Evolutionary conservation across 306 rosid species (phyloP), one percentile per base, ranked within the genome.

Genomic region (Citrullus colocynthis): DNA sequence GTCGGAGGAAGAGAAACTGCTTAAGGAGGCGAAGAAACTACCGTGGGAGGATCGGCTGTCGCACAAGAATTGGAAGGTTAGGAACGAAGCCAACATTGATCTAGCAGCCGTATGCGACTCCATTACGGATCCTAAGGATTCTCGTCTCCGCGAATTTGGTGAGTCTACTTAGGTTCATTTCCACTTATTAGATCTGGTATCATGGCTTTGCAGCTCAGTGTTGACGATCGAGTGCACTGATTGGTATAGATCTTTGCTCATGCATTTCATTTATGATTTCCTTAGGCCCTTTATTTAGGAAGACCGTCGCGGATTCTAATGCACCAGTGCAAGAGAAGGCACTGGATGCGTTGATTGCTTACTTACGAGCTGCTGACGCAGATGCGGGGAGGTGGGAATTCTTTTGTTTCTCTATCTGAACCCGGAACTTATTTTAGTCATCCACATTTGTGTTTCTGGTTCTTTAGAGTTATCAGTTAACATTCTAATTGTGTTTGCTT

Each of bases 281-380:
- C 36, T 30, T 37, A 96, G 99, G 98, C 80, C 91, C 84, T 9
- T 84, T 84, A 58, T 93, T 96, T 75, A 89, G 74, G 83, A 96
- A 96, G 93, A 86, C 99, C 2, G 89, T 96, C 84, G 88, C 89
- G 63, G 99, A 96, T 83, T 86, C 99, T 32, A 96, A 96, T 87
- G 95, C 97, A 62, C 99, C 99, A 0, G 99, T 93, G 78, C 99
- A 96, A 79, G 99, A 96, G 86, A 96, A 96, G 85, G 97, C 99
- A 44, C 94, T 96, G 6, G 98, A 96, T 80, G 96, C 99, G 17
- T 84, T 96, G 84, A 88, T 96, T 88, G 91, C 98, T 3, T 96
- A 69, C 86, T 85, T 96, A 83, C 86, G 96, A 85, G 97, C 99
- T 70, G 97, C 96, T 2, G 99, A 96, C 83, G 96, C 99, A 61